Evolutionary conservation across 1,284 basidiomycete species (phyloP).

Genomic region (Ganoderma leucocontextum): DNA sequence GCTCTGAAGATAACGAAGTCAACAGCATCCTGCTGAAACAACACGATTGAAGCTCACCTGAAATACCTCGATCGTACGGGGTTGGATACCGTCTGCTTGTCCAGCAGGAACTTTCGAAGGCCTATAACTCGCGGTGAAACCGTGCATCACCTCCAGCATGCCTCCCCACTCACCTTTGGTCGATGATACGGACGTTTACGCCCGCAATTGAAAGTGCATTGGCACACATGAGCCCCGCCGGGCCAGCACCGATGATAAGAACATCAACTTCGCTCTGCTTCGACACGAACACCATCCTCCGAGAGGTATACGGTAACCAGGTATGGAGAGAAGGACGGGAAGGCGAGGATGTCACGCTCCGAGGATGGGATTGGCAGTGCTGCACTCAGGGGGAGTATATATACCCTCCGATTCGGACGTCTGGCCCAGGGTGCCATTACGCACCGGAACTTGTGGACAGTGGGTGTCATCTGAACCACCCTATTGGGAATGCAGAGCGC

Average conservation of each 20-base stretch:
- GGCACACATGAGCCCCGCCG: conserved; percentile 69
- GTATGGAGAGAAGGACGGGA: background rate
- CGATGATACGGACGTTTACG: conserved; percentile 68
- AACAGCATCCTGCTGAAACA: background rate
- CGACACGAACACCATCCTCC: background rate
- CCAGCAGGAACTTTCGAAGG: conserved; percentile 51
- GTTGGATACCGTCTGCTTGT: conserved; percentile 84
- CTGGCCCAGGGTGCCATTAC: conserved; percentile 11
- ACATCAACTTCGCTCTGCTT: conserved; percentile 54
- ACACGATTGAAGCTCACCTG: conserved; percentile 52
- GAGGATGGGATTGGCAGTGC: background rate
- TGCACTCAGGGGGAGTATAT: conserved; percentile 12
- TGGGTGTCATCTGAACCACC: conserved; percentile 32
- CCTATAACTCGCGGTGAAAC: conserved; percentile 4
- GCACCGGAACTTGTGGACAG: conserved; percentile 28
- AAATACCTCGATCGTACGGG: conserved; percentile 80
- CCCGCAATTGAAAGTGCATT: conserved; percentile 69
- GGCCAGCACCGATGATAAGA: conserved; percentile 63
- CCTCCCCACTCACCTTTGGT: conserved; percentile 57
- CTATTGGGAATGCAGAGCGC: conserved; percentile 25
- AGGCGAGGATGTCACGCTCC: background rate
- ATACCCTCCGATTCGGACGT: conserved; percentile 21
- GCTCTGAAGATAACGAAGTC: conserved; percentile 53
- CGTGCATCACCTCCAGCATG: too few species aligned
- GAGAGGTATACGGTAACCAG: background rate